These are phyloP conservation scores for Boletales sp. DNA, from an alignment of 768 basidiomycete genomes.

Conservation along the genomic window DNA sequence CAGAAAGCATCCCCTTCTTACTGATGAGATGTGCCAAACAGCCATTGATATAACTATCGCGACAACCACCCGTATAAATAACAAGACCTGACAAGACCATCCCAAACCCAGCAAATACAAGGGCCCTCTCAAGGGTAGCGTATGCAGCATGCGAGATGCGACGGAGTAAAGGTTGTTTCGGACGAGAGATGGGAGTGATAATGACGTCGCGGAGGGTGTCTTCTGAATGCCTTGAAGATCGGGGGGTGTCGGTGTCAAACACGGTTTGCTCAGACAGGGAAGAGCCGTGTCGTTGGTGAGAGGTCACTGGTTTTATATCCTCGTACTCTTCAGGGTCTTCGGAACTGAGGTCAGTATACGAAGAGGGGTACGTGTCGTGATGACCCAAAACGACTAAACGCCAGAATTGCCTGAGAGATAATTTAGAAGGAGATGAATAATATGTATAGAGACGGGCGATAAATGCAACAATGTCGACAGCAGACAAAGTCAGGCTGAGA, in stretches of 20 bases:
- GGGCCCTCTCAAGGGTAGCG: slow-evolving; percentile 52
- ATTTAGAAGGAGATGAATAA: slow-evolving; percentile 39
- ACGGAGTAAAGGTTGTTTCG: slow-evolving; percentile 27
- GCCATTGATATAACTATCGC: slow-evolving; percentile 71
- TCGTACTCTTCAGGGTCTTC: slow-evolving; percentile 58
- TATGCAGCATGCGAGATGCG: slow-evolving; percentile 49
- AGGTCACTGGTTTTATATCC: slow-evolving; percentile 34
- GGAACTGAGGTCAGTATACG: slow-evolving; percentile 53
- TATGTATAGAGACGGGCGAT: slow-evolving; percentile 52
- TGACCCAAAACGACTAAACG: slow-evolving; percentile 51
- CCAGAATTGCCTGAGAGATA: slow-evolving; percentile 53
- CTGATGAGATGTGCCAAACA: slow-evolving; percentile 92
- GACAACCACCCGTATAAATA: slow-evolving; percentile 85
- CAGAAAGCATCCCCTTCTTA: slow-evolving; percentile 32
- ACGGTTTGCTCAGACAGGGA: slow-evolving; percentile 51
- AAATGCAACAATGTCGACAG: slow-evolving; percentile 51
- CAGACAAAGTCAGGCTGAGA: slow-evolving; percentile 43
- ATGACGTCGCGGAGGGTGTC: slow-evolving; percentile 52
- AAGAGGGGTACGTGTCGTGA: slow-evolving; percentile 26
- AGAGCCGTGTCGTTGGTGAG: slow-evolving; percentile 39
- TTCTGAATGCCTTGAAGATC: slow-evolving; percentile 46
- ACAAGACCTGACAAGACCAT: slow-evolving; percentile 68
- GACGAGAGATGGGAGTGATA: slow-evolving; percentile 6
- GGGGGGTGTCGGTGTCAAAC: slow-evolving; percentile 43
- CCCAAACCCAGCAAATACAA: slow-evolving; percentile 71